Evolutionary conservation across 164 flowering plant genomes (phyloP).

Genomic region (Sextonia rubra): DNA sequence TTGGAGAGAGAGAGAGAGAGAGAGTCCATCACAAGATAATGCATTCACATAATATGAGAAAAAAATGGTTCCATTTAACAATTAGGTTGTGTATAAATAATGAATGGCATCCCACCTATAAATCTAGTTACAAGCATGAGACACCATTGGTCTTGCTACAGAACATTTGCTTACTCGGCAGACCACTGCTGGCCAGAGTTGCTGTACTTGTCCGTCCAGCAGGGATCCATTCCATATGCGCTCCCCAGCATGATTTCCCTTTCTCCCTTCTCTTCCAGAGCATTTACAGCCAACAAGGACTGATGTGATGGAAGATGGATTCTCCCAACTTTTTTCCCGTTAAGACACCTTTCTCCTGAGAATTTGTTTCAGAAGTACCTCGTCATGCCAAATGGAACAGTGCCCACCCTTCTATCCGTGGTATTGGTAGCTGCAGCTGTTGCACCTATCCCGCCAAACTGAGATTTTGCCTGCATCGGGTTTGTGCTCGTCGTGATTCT

Average conservation of each 20-base stretch:
- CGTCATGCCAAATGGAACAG: slow-evolving; percentile 66
- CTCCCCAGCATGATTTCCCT: too few species aligned
- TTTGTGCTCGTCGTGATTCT: slow-evolving; percentile 40
- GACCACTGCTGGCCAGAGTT: not conserved
- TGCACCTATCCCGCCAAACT: slow-evolving; percentile 45
- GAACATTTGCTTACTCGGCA: not conserved
- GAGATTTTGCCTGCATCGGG: slow-evolving; percentile 55
- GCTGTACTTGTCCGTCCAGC: not conserved
- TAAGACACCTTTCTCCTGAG: too few species aligned
- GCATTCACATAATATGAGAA: too few species aligned
- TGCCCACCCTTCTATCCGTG: slow-evolving; percentile 56
- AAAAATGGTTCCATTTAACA: too few species aligned
- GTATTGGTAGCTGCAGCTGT: slow-evolving; percentile 23
- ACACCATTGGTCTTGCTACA: not conserved
- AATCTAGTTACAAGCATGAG: not conserved
- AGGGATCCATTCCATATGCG: not conserved
- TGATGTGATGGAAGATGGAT: too few species aligned
- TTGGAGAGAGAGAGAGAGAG: too few species aligned
- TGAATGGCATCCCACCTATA: not conserved
- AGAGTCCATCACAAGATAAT: too few species aligned
- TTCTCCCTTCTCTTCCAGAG: too few species aligned
- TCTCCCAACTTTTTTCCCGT: too few species aligned
- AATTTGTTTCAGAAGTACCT: slow-evolving; percentile 8
- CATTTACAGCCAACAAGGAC: too few species aligned
- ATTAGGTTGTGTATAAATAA: too few species aligned